Evolutionary conservation across 768 basidiomycete species (phyloP), one percentile per base, ranked within the genome.

Genomic region (Termitomyces titanicus): DNA sequence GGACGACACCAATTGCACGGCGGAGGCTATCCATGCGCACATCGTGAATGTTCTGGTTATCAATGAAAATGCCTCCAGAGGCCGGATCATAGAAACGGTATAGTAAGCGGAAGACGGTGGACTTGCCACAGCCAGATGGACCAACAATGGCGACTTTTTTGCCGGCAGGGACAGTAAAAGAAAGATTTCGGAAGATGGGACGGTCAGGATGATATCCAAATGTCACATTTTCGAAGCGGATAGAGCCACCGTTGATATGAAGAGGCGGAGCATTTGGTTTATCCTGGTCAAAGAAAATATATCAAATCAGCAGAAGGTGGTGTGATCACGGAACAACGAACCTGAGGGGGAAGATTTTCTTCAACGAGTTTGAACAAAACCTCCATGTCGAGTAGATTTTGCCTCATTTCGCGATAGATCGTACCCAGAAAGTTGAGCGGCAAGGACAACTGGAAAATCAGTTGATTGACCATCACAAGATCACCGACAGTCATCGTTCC

Each of bases 401-500:
- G 97, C 39, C 94, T 79, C 71, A 98, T 83, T 68, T 99, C 97
- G 46, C 97, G 92, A 65, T 99, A 99, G 49, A 99, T 95, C 2
- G 94, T 92, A 1, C 93, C 97, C 56, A 99, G 75, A 73, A 99
- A 99, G 72, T 98, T 98, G 57, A 99, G 84, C 3, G 97, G 97
- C 31, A 98, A 74, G 0, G 94, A 97, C 0, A 99, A 76, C 66
- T 99, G 97, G 77, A 99, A 99, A 33, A 98, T 94, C 24, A 99
- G 80, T 66, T 98, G 96, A 70, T 99, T 99, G 63, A 97, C 89
- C 96, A 99, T 98, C 62, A 99, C 97, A 13, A 99, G 82, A 65
- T 99, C 97, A 8, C 97, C 97, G 22, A 99, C 83, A 4, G 95
- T 97, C 96, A 99, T 98, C 0, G 92, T 93, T 8, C 94, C 95